phyloP scores from a whole-genome alignment of 805 yeast species.

The Groenewaldozyma tartarivorans region DNA sequence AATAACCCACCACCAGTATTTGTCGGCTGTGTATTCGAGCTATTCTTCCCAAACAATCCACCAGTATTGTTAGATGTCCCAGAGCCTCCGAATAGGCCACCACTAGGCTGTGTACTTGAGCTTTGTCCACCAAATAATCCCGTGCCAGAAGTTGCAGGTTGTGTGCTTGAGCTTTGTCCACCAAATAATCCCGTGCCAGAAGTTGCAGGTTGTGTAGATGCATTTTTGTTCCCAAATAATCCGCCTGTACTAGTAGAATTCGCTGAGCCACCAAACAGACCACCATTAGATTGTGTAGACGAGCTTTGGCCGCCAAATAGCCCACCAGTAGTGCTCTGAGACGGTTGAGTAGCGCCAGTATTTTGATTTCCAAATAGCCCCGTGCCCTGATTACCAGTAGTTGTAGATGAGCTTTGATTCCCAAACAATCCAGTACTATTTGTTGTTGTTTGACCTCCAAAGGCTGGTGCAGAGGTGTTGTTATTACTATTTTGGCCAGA shows the following conservation, averaged over 20 bases:
- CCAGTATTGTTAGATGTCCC: slow-evolving; percentile 2
- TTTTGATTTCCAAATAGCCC: too few species aligned
- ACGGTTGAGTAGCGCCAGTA: too few species aligned
- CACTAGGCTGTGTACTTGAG: neutral
- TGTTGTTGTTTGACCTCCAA: too few species aligned
- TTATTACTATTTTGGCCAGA: too few species aligned
- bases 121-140: slow-evolving; percentile 3
- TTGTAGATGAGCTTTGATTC: too few species aligned
- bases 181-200: slow-evolving; percentile 1
- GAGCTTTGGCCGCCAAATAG: too few species aligned
- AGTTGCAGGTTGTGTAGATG: neutral
- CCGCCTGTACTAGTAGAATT: neutral
- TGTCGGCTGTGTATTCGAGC: neutral
- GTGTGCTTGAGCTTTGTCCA: neutral
- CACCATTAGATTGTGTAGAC: too few species aligned
- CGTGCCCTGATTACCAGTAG: too few species aligned
- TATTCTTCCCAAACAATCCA: slow-evolving; percentile 3
- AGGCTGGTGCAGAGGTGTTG: too few species aligned
- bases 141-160: neutral
- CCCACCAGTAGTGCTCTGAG: too few species aligned
- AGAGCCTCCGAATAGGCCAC: neutral
- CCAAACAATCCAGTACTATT: too few species aligned
- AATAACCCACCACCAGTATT: neutral
- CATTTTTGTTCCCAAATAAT: neutral
- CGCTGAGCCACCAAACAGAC: neutral